These are phyloP conservation scores for Beauveria scarabaeidicola DNA, from an alignment of 2,329 filamentous ascomycete species.

Conservation along the genomic window DNA sequence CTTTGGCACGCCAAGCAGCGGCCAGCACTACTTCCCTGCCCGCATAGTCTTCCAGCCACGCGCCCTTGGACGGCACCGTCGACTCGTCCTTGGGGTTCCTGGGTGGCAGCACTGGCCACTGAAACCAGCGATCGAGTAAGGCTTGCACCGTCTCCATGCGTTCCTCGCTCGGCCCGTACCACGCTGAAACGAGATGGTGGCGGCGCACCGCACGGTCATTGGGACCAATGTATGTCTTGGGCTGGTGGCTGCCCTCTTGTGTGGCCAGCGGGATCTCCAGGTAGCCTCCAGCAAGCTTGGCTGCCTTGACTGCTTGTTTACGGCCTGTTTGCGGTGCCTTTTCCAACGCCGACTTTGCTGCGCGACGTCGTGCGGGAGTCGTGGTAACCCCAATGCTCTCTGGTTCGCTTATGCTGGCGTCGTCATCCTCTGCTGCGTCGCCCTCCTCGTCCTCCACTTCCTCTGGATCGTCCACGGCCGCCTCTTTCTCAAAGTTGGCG, in stretches of 20 bases:
- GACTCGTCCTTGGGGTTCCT: conserved; percentile 16
- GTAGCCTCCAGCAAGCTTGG: conserved; percentile 18
- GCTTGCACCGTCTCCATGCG: conserved; percentile 27
- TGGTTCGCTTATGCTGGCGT: conserved; percentile 23
- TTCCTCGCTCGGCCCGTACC: conserved; percentile 33
- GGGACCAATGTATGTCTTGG: conserved; percentile 27
- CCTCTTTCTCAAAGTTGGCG: conserved; percentile 21
- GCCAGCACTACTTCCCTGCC: conserved; percentile 24
- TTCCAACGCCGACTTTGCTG: background rate
- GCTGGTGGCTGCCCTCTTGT: conserved; percentile 21
- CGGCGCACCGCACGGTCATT: conserved; percentile 27
- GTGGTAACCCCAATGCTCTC: conserved; percentile 14
- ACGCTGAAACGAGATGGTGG: conserved; percentile 27
- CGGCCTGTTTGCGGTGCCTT: conserved; percentile 20
- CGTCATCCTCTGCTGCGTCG: conserved; percentile 25
- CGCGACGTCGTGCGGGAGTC: background rate
- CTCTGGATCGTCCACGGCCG: conserved; percentile 16
- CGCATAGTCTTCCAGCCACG: conserved; percentile 34
- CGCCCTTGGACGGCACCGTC: conserved; percentile 25
- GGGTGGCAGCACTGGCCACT: conserved; percentile 32
- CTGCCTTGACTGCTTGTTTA: conserved; percentile 17
- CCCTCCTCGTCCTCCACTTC: conserved; percentile 16
- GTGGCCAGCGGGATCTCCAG: conserved; percentile 27
- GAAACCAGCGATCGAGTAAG: conserved; percentile 33
- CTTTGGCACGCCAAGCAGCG: conserved; percentile 19